Evolutionary conservation across 805 yeast species (phyloP).

Genomic region (Brettanomyces sp.): DNA sequence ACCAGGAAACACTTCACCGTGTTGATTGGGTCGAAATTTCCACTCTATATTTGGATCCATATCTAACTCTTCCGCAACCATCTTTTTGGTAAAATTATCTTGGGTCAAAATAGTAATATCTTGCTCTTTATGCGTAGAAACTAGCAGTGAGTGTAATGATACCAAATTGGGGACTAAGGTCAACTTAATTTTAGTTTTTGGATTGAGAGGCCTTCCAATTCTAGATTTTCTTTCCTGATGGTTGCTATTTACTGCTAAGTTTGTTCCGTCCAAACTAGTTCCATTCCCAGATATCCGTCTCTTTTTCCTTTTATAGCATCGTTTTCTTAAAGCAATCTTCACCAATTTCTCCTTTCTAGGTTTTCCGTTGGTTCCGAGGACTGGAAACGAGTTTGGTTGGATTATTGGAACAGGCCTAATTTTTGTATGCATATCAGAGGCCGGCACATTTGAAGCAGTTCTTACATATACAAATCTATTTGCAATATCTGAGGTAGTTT

Average conservation of each 20-base stretch:
- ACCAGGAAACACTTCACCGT: conserved; percentile 7
- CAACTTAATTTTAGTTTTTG: conserved; percentile 41
- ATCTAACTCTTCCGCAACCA: conserved; percentile 4
- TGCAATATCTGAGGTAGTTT: no score
- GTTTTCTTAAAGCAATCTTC: conserved; percentile 3
- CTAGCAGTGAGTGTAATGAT: conserved; percentile 34
- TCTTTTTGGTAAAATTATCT: conserved; percentile 2
- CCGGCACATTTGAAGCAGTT: no score
- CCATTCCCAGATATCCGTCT: neutral
- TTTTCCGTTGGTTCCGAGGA: no score
- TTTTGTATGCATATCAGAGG: no score
- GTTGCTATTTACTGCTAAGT: neutral
- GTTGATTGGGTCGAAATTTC: conserved; percentile 6
- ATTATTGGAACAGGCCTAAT: no score
- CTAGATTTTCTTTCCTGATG: conserved; percentile 8
- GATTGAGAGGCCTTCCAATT: conserved; percentile 37
- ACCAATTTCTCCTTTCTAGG: neutral
- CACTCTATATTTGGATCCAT: conserved; percentile 5
- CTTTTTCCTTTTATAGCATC: conserved; percentile 1
- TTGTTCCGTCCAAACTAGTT: neutral
- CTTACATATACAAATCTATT: no score
- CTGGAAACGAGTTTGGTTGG: no score
- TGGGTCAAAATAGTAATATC: conserved; percentile 4
- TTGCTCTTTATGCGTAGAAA: conserved; percentile 16
- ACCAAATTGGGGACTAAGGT: conserved; percentile 36